These are phyloP conservation scores for Kodamaea sagamina DNA, from an alignment of 805 yeast genomes.

Conservation along the genomic window DNA sequence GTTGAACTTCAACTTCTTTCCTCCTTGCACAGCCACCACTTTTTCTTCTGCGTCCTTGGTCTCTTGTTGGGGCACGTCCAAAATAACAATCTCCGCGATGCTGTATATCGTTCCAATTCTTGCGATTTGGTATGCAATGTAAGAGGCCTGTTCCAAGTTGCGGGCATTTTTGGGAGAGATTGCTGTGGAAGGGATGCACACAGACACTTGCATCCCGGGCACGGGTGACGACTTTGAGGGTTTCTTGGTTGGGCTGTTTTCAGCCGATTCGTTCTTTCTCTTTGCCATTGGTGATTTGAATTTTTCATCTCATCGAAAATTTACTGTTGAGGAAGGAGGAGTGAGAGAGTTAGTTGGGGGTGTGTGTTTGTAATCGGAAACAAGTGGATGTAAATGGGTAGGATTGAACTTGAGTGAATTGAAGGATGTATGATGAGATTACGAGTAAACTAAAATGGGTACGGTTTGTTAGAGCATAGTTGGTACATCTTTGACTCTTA, in stretches of 20 bases:
- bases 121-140: constrained; percentile 75
- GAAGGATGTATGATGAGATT: no score
- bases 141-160: constrained; percentile 72
- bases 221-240: constrained; percentile 29
- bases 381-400: background rate
- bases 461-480: no score
- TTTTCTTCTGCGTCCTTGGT: constrained; percentile 26
- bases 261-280: constrained; percentile 24
- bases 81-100: constrained; percentile 72
- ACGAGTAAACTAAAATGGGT: no score
- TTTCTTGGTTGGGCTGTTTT: constrained; percentile 27
- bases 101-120: constrained; percentile 68
- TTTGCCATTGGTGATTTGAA: constrained; percentile 20
- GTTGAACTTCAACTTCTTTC: constrained; percentile 35
- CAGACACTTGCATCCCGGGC: constrained; percentile 41
- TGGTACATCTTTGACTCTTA: no score
- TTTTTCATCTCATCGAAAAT: constrained; percentile 7
- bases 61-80: constrained; percentile 55
- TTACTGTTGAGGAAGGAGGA: no score
- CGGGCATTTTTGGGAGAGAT: constrained; percentile 56
- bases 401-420: no score
- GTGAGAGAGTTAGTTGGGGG: no score
- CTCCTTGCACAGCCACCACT: constrained; percentile 24
- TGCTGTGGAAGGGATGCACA: constrained; percentile 74
- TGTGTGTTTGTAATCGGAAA: background rate